phyloP scores from a whole-genome alignment of 495 filamentous ascomycete species.

The Talaromyces borbonicus region DNA sequence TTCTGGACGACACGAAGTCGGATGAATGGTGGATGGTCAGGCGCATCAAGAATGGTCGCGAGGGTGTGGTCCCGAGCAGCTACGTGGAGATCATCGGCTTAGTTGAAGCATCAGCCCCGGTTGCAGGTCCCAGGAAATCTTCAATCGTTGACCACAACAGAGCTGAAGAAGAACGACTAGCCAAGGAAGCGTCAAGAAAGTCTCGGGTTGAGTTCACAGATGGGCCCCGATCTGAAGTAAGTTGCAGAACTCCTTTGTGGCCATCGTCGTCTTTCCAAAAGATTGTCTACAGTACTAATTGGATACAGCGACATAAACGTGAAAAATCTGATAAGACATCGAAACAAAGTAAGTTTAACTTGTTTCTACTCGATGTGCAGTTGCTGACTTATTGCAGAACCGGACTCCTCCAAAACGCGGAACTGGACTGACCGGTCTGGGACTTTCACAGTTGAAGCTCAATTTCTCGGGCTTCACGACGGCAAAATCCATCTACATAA shows the following conservation, averaged over 20 bases:
- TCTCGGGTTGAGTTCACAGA: conserved; percentile 46
- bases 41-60: conserved; percentile 77
- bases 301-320: conserved; percentile 59
- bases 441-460: conserved; percentile 93
- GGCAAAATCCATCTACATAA: conserved; percentile 98
- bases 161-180: conserved; percentile 67
- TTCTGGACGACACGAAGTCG: conserved; percentile 82
- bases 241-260: conserved; percentile 62
- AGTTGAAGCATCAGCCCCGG: conserved; percentile 32
- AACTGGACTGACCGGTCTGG: conserved; percentile 92
- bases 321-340: conserved; percentile 39
- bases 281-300: conserved; percentile 48
- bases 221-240: conserved; percentile 59
- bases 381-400: conserved; percentile 46
- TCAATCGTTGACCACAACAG: conserved; percentile 67
- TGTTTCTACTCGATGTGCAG: not conserved
- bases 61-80: conserved; percentile 96
- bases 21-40: conserved; percentile 99
- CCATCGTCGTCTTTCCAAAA: conserved; percentile 51
- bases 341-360: conserved; percentile 61
- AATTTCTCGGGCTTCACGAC: conserved; percentile 83
- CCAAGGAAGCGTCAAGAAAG: conserved; percentile 62
- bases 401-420: conserved; percentile 72
- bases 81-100: conserved; percentile 81
- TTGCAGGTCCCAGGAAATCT: conserved; percentile 53